A percentile compares a stretch with the other conserved stretches of the same genome.
These are phyloP conservation scores for Botryobasidium botryosum DNA, from an alignment of 768 basidiomycete species.

Conservation along the genomic window DNA sequence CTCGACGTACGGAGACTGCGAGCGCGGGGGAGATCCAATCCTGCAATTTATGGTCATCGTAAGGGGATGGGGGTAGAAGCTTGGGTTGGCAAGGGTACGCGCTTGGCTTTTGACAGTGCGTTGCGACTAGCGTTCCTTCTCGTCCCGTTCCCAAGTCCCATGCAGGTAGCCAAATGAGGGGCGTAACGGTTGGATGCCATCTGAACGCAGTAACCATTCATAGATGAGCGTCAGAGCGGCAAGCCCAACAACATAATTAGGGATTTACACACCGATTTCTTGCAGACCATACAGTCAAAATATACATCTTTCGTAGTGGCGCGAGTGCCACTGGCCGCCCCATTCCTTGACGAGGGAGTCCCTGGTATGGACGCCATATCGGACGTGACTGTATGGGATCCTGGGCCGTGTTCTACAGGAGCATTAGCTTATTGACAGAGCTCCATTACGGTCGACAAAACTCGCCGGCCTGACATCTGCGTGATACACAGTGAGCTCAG, in stretches of 20 bases:
- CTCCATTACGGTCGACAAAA: not conserved
- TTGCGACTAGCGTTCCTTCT: conserved; percentile 1
- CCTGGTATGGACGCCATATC: not conserved
- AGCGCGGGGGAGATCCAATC: conserved; percentile 2
- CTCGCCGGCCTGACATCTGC: not conserved
- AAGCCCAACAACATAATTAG: not conserved
- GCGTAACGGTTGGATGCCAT: conserved; percentile 9
- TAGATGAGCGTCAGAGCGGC: not conserved
- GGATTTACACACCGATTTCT: not conserved
- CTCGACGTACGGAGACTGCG: conserved; percentile 6
- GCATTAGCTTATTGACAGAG: not conserved
- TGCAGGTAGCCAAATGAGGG: conserved; percentile 3
- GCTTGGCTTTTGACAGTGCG: conserved; percentile 3
- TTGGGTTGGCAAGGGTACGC: not conserved
- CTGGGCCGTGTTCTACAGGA: not conserved
- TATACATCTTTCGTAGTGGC: conserved; percentile 4
- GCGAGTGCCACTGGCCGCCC: conserved; percentile 1
- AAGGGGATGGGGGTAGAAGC: not conserved
- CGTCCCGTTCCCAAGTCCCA: conserved; percentile 4
- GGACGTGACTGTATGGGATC: not conserved
- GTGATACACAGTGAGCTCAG: not conserved
- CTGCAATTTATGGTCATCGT: not conserved
- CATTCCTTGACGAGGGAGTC: not conserved
- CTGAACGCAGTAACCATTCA: not conserved
- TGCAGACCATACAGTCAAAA: conserved; percentile 8